These are phyloP conservation scores for Ogataea allantospora DNA, from an alignment of 805 yeast species.

Conservation along the genomic window DNA sequence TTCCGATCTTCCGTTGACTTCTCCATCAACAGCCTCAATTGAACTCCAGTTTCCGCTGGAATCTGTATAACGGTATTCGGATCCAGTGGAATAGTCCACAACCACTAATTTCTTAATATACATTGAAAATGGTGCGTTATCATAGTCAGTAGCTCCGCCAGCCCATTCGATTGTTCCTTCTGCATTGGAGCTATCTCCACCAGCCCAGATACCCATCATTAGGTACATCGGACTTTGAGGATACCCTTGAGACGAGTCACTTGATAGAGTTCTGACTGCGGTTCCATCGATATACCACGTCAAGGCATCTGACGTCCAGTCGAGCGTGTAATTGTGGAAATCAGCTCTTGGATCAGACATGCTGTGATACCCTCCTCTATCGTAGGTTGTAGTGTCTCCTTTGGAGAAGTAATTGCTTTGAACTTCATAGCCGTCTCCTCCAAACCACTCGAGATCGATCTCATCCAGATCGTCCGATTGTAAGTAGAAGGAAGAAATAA, in stretches of 20 bases:
- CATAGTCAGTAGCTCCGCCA: conserved; percentile 68
- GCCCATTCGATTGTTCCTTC: conserved; percentile 81
- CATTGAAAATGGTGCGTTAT: conserved; percentile 69
- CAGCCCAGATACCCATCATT: conserved; percentile 75
- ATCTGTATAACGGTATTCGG: conserved; percentile 53
- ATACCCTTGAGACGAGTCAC: conserved; percentile 61
- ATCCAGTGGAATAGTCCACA: conserved; percentile 69
- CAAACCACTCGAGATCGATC: conserved; percentile 85
- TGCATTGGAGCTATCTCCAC: conserved; percentile 67
- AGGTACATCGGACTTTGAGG: conserved; percentile 90
- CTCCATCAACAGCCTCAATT: conserved; percentile 55
- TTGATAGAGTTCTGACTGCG: conserved; percentile 59
- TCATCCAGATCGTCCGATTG: conserved; percentile 88
- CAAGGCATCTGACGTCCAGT: conserved; percentile 69
- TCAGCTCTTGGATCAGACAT: conserved; percentile 55
- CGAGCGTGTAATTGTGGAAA: conserved; percentile 78
- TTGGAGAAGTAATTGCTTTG: conserved; percentile 81
- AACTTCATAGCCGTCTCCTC: conserved; percentile 70
- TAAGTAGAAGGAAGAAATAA: conserved; percentile 76
- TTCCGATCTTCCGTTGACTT: conserved; percentile 56
- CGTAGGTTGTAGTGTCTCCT: conserved; percentile 74
- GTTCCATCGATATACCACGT: conserved; percentile 74
- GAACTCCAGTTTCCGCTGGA: conserved; percentile 59
- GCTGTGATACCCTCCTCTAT: conserved; percentile 71
- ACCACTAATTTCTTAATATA: conserved; percentile 56